Conservation (phyloP, 1,139 yeast species). For the Debaryomyces nepalensis region DNA sequence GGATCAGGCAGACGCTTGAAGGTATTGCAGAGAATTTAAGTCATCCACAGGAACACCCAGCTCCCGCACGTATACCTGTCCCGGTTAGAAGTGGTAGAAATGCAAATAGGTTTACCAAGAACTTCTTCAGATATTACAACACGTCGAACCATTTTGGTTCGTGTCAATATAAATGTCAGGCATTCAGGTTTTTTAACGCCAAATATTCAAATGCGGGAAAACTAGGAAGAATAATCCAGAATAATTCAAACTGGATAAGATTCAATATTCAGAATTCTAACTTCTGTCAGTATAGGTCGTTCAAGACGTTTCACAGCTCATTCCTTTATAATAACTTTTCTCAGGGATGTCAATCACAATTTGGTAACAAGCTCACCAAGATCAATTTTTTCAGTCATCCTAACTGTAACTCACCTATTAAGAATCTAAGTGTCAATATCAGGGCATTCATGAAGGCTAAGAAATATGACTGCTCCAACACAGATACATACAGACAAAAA, state of each 20-base stretch:
- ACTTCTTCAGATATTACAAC: constrained; percentile 12
- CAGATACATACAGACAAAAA: constrained; percentile 3
- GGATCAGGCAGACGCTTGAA: constrained; percentile 35
- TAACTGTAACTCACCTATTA: constrained; percentile 2
- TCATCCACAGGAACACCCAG: constrained; percentile 17
- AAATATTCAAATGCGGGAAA: constrained; percentile 8
- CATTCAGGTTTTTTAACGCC: constrained; percentile 14
- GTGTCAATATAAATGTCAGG: constrained; percentile 13
- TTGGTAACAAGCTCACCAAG: constrained; percentile 8
- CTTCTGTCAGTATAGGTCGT: constrained; percentile 9
- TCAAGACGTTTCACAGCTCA: constrained; percentile 20
- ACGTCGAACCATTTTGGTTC: constrained; percentile 8
- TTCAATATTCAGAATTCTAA: constrained; percentile 11
- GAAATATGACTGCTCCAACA: neutral
- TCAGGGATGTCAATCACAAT: constrained; percentile 25
- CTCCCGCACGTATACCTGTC: constrained; percentile 32
- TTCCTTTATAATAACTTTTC: constrained; percentile 32
- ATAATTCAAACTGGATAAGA: constrained; percentile 11
- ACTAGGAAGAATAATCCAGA: constrained; percentile 11
- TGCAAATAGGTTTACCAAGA: constrained; percentile 10
- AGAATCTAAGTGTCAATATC: constrained; percentile 5
- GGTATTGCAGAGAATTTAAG: constrained; percentile 35
- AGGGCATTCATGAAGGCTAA: constrained; percentile 6
- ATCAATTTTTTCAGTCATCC: constrained; percentile 3
- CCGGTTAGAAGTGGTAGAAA: constrained; percentile 22